phyloP scores from a whole-genome alignment of 1,139 yeast genomes.

The Blastobotrys serpentis region DNA sequence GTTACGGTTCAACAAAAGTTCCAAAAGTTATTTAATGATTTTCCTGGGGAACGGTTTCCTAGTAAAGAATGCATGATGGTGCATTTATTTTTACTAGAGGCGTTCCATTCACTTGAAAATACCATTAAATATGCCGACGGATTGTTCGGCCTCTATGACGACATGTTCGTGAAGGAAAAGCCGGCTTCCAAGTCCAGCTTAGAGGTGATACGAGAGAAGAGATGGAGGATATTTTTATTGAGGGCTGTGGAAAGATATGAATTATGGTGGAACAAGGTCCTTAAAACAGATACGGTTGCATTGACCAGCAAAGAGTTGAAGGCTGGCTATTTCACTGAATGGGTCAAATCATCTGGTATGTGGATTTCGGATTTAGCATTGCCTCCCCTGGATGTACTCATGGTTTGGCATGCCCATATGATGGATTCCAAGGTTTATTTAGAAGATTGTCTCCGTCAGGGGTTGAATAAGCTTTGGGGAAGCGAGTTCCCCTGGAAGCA shows the following conservation, averaged over 20 bases:
- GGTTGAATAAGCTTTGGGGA: constrained; percentile 32
- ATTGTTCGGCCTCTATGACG: constrained; percentile 9
- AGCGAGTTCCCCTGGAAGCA: constrained; percentile 37
- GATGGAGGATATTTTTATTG: constrained; percentile 39
- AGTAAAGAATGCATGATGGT: constrained; percentile 5
- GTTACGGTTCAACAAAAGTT: constrained; percentile 1
- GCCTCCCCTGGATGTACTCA: constrained; percentile 43
- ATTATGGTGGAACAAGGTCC: constrained; percentile 28
- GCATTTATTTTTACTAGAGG: constrained; percentile 8
- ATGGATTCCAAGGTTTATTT: constrained; percentile 37
- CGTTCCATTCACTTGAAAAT: constrained; percentile 6
- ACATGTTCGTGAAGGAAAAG: constrained; percentile 2
- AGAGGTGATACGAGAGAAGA: constrained; percentile 23
- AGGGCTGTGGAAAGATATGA: constrained; percentile 39
- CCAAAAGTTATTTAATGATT: constrained; percentile 1
- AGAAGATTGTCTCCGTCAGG: constrained; percentile 37
- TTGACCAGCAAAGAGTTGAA: not conserved
- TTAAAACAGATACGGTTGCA: not conserved
- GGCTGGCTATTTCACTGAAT: constrained; percentile 3
- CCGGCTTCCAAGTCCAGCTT: not conserved
- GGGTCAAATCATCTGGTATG: constrained; percentile 8
- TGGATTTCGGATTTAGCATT: constrained; percentile 19
- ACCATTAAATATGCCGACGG: constrained; percentile 4
- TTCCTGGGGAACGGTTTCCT: constrained; percentile 5
- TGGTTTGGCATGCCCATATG: constrained; percentile 45